Evolutionary conservation across 768 basidiomycete genomes (phyloP), one percentile per base, ranked within the genome.

Genomic region (Panellus pusillus): DNA sequence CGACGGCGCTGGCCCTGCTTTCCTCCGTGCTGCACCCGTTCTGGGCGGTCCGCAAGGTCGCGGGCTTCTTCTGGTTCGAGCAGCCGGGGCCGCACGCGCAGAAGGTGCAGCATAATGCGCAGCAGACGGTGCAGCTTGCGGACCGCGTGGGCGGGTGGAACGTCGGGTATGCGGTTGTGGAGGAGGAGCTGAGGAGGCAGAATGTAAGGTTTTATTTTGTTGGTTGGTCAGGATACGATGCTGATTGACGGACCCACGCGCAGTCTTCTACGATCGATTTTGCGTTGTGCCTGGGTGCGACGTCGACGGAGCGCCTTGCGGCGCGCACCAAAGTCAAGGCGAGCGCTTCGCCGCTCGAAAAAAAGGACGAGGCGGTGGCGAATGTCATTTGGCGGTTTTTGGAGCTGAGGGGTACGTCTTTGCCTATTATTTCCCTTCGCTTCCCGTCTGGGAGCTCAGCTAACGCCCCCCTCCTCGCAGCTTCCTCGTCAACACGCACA

Each of bases 311-410:
- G 50, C 86, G 86, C 62, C 78, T 89, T 18, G 94, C 97, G 0
- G 69, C 73, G 37, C 85, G 93, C 38, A 98, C 96, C 44, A 89
- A 88, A 69, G 77, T 79, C 37, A 89, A 86, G 73, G 64, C 68
- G n/a, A 75, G 63, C 46, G 61, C 70, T 29, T 63, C 73, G 24
- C 80, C 84, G 14, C 78, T 99, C 24, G 96, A 98, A 55, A 98
- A 97, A 75, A 98, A 98, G 74, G 97, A 99, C 63, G 97, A 99
- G 70, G 79, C 97, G 0, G 97, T 99, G 4, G 95, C 95, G 8
- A 99, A 99, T 66, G 94, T 96, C 24, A 91, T 99, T 50, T 98
- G 95, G 95, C 84, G 96, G 48, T 98, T 98, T 81, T 80, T 99
- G 51, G 96, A 98, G 69, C 75, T 98, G 53, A 78, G 97, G 71